Base-by-base conservation (phyloP, 306 rosid species). In the Lathyrus sativus region DNA sequence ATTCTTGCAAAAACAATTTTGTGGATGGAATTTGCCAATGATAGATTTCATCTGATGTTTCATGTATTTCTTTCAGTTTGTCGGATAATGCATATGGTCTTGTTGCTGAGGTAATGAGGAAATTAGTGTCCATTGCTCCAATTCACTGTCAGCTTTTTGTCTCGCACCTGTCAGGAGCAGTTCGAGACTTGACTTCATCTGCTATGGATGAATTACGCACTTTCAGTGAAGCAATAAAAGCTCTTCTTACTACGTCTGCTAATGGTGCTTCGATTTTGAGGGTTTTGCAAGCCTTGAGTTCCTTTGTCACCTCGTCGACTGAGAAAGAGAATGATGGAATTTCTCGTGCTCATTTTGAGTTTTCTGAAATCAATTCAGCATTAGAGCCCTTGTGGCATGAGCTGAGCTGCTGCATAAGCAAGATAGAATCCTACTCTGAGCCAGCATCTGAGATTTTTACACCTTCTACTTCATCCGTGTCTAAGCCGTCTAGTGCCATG, bases 231-330 rank as follows among this genome's bases (percentile, higher is more conserved):
- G 82, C 96, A 29, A 81, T 88, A 78, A 84, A 85, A 76, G 89
- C 91, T 60, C 96, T 92, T 51, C 91, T 92, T 44, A 85, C 87
- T 79, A 85, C 96, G 61, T 89, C 96, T 62, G 85, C 96, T 80
- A 90, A 88, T 72, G 98, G 98, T 55, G 89, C 98, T 63, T 91
- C 98, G 37, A 89, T 92, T 70, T 86, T 92, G 78, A 89, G 98
- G 81, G 98, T 92, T 85, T 79, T 89, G 75, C 98, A 87, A 81
- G 96, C 98, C 50, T 74, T 92, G 74, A 92, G 96, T 82, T 87
- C 96, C 69, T 92, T 92, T 62, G 88, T 92, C 64, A 68, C 85
- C 26, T 83, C 85, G 31, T 65, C 87, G 73, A 68, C 74, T 46
- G 87, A 83, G 82, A 83, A 85, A 76, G 89, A 88, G 67, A 82